Percentiles rank a stretch among this genome's conserved stretches.
Conservation (phyloP, 2,329 filamentous ascomycete species). For the Hymenoscyphus fraxineus region DNA sequence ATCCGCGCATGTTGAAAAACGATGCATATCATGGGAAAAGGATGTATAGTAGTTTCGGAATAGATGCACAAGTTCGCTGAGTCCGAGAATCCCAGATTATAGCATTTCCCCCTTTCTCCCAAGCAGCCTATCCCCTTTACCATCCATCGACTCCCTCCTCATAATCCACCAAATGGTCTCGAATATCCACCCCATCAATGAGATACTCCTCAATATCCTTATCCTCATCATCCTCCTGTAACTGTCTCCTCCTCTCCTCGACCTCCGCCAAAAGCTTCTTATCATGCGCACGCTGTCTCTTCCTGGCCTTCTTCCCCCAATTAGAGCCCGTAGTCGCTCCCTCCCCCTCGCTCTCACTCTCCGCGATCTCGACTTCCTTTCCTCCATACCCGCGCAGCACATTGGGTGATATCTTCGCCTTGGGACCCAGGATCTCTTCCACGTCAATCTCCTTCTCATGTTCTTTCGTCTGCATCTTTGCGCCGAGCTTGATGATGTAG, state of each 20-base stretch:
- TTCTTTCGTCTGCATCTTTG: conserved; percentile 59
- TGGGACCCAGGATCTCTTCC: conserved; percentile 32
- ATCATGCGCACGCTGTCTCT: conserved; percentile 64
- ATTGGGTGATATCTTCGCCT: conserved; percentile 56
- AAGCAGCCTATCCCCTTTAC: conserved; percentile 13
- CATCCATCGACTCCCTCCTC: conserved; percentile 26
- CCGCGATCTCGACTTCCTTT: conserved; percentile 49
- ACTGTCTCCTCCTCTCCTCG: conserved; percentile 50
- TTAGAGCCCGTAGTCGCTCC: conserved; percentile 37
- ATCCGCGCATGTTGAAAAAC: background rate
- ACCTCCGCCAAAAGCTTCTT: conserved; percentile 61
- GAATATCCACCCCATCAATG: conserved; percentile 57
- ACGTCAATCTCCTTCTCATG: conserved; percentile 48
- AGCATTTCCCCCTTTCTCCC: background rate
- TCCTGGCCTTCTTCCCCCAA: conserved; percentile 69
- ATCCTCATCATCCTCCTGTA: conserved; percentile 64
- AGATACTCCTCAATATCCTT: conserved; percentile 73
- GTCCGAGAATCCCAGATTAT: background rate
- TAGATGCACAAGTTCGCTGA: background rate
- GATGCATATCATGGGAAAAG: background rate
- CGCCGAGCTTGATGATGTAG: conserved; percentile 66
- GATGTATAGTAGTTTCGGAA: background rate
- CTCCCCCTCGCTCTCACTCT: conserved; percentile 48
- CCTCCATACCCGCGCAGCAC: conserved; percentile 49
- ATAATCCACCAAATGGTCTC: conserved; percentile 62